Evolutionary conservation across 2,329 filamentous ascomycete genomes (phyloP), one percentile per base, ranked within the genome.

Genomic region (Immersiporthe knoxdaviesiana): DNA sequence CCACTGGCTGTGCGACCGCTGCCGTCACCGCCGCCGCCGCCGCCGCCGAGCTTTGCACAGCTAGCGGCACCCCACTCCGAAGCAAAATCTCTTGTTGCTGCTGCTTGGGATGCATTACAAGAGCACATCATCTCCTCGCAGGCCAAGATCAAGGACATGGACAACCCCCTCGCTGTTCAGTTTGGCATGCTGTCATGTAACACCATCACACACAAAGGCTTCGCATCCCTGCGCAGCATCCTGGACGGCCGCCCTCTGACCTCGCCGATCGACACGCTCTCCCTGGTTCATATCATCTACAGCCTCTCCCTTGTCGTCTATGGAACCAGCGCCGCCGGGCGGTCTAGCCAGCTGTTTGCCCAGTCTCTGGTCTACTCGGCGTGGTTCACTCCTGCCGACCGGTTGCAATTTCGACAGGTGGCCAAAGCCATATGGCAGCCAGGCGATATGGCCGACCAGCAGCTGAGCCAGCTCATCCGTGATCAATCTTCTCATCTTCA

Each of bases 271-370:
- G 79, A 84, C 37, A 79, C 81, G 2, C 73, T 88, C 1, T 87
- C 84, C 73, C 83, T 87, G 70, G 74, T 86, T 41, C 85, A 88
- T 67, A 71, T 87, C 27, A 77, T 84, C 32, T 87, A 86, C 71
- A 82, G 84, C 16, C 79, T 87, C 50, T 85, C 82, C 4, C 72
- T 85, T 12, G 78, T 84, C 18, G 73, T 84, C 6, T 79, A 84
- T 66, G 82, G 81, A 72, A 78, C 81, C 64, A 79, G 81, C 39
- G 76, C 81, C 6, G 63, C 73, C 14, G 69, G 68, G 10, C 79
- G 78, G 63, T 81, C 78, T 32, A 77, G 74, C 21, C 75, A 79
- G 21, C 76, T 87, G 10, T 88, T 85, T 72, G 73, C 75, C 1
- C 85, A 86, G 73, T 81, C 83, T 10, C 73, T 85, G 27, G 75